Evolutionary conservation across 352 stramenopile genomes (phyloP).

Genomic region (Globisporangium echinulatum): DNA sequence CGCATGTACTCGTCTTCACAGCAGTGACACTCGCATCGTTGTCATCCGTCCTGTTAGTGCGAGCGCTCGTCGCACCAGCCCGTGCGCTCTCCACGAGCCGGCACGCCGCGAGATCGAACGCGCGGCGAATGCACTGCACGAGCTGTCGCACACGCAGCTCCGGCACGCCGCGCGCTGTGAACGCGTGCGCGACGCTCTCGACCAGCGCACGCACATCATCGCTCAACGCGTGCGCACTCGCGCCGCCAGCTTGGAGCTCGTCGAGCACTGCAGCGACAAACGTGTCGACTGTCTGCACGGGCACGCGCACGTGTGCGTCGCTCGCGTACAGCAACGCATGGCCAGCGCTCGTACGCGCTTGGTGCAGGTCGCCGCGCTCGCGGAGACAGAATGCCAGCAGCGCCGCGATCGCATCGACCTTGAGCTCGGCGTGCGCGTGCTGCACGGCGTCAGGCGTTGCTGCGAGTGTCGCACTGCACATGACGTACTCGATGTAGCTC

Average conservation of each 20-base stretch:
- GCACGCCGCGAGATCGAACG: constrained; percentile 21
- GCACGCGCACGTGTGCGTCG: constrained; percentile 18
- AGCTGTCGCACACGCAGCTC: constrained; percentile 17
- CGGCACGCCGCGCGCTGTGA: constrained; percentile 23
- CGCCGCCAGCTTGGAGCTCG: constrained; percentile 16
- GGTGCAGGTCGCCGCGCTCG: constrained; percentile 22
- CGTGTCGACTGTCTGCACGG: constrained; percentile 31
- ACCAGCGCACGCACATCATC: constrained; percentile 28
- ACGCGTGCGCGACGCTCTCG: constrained; percentile 28
- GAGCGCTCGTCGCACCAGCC: neutral
- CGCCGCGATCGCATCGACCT: constrained; percentile 47
- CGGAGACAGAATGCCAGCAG: constrained; percentile 53
- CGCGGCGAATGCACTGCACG: constrained; percentile 26
- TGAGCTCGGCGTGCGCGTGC: constrained; percentile 38
- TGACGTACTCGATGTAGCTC: constrained; percentile 58
- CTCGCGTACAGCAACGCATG: constrained; percentile 51
- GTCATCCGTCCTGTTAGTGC: neutral
- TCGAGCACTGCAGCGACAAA: constrained; percentile 43
- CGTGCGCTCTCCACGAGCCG: constrained; percentile 22
- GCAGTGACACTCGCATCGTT: neutral
- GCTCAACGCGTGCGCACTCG: constrained; percentile 3
- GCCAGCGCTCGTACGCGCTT: constrained; percentile 31
- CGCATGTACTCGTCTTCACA: neutral
- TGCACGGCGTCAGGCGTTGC: constrained; percentile 22
- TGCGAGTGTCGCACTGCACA: constrained; percentile 25